Base-by-base conservation (phyloP, 2,329 filamentous ascomycete species). In the Talaromyces sp. region DNA sequence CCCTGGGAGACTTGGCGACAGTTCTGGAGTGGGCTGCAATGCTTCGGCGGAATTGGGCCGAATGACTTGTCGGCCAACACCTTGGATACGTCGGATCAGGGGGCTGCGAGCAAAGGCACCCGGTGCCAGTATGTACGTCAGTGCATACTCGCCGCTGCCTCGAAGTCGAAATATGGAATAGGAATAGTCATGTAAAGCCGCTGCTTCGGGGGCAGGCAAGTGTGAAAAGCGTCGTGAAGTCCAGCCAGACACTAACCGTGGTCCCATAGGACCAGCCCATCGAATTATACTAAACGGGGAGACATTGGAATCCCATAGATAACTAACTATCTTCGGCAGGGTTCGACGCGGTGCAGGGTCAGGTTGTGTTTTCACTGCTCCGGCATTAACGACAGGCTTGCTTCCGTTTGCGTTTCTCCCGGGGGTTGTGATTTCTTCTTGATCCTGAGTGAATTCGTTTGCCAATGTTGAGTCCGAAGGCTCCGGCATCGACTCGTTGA, bases 301-400 rank as follows among this genome's bases (percentile, higher is more conserved):
- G 65, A 98, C 87, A 72, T 99, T 99, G 68, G 92, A 90, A 67
- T 99, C 95, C 95, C 95, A 99, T 4, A 99, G 85, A 78, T 93
- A 97, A 61, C 88, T 87, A 23, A 98, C 81, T 93, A 94, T 97
- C 75, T 89, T 87, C 0, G 93, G 92, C 2, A 95, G 76, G 2
- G 87, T 89, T 14, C 83, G 79, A 23, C 83, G 79, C 0, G 85
- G 84, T 0, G 83, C 75, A n/a, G 69, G 63, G 79, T 79, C 10
- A 79, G 77, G 60, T 83, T 84, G 58, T 85, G 74, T 66, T 84
- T 33, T 31, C 14, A 31, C 16, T 6, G n/a, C 28, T 83, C 64
- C 85, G 84, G 69, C 85, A 31, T 31, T 52, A 30, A 31, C 16
- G 27, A 31, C 9, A n/a, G 30, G 56, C 16, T 42, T 52, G 36